Evolutionary conservation across 192 early-diverging fungal species (phyloP), one percentile per base, ranked within the genome.

Genomic region (Coemansia sp.): DNA sequence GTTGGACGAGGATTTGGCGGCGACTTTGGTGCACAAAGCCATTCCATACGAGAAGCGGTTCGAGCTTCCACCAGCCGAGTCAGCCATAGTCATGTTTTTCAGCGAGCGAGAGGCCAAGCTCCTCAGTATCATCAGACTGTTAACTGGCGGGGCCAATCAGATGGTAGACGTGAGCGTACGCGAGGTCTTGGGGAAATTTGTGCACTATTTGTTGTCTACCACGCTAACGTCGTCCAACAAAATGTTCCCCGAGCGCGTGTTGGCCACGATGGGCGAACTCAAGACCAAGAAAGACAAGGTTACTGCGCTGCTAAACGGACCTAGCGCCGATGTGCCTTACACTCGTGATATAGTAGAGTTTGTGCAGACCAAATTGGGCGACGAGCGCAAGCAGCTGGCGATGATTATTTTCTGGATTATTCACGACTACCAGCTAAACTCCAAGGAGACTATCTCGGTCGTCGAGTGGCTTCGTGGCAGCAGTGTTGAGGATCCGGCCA

Each of bases 1-100:
- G 24, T 84, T 95, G 46, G 88, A 91, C 78, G 94, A 96, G 70
- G 83, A 88, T 62, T 66, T 86, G 11, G 94, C 94, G 5, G 85
- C 91, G 3, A 76, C 86, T 7, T 76, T 95, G 34, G 74, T 92
- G 59, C 82, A 86, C 50, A 67, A 84, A 61, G 87, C 87, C 1
- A 70, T 82, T 10, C 68, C 85, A 6, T 76, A 85, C 20, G 71
- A 80, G 39, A 78, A 88, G 64, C 73, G 75, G 36, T 89, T 87
- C 44, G 85, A 89, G 55, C 77, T 84, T 38, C 86, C 85, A 17
- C 82, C 87, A 2, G 82, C 85, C 22, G 88, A 92, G 40, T 86
- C 88, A 0, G 87, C 91, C 1, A 86, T 94, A 10, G 41, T 88
- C 19, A 67, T 91, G 60, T 94, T 88, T 73, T 87, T 89, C 68